phyloP scores from a whole-genome alignment of 2,329 filamentous ascomycete species.

The Aaosphaeria pasadenensis region DNA sequence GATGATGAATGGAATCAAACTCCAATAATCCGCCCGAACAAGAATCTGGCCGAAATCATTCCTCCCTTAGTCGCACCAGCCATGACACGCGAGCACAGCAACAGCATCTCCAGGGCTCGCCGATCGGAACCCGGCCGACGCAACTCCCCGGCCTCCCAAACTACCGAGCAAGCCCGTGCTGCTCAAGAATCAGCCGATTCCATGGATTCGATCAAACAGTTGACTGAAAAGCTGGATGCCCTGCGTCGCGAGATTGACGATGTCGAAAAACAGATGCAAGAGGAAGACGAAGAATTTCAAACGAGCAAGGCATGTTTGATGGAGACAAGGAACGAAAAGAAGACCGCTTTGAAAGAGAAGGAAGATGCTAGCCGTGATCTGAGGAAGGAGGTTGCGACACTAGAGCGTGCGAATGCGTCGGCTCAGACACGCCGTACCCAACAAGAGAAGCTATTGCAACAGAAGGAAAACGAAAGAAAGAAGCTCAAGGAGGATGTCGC shows the following conservation, averaged over 20 bases:
- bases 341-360: constrained; percentile 77
- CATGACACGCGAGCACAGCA: constrained; percentile 65
- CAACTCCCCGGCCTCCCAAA: constrained; percentile 67
- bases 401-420: constrained; percentile 77
- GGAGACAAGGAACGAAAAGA: constrained; percentile 76
- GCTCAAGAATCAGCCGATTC: constrained; percentile 39
- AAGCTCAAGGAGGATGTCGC: constrained; percentile 69
- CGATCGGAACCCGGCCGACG: constrained; percentile 71
- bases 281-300: constrained; percentile 53
- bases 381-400: constrained; percentile 73
- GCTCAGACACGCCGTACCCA: constrained; percentile 76
- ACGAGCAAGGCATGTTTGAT: constrained; percentile 52
- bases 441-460: constrained; percentile 68
- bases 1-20: constrained; percentile 47
- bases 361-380: constrained; percentile 85
- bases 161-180: constrained; percentile 26
- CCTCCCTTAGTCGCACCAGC: constrained; percentile 57
- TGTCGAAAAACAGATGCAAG: constrained; percentile 65
- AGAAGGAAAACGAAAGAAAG: constrained; percentile 65
- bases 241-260: constrained; percentile 84
- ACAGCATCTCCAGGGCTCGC: constrained; percentile 50
- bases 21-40: constrained; percentile 52
- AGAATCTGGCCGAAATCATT: constrained; percentile 58
- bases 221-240: constrained; percentile 77
- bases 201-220: constrained; percentile 58